Base-by-base conservation (phyloP, 2,329 filamentous ascomycete species). In the Claviceps lovelessii region DNA sequence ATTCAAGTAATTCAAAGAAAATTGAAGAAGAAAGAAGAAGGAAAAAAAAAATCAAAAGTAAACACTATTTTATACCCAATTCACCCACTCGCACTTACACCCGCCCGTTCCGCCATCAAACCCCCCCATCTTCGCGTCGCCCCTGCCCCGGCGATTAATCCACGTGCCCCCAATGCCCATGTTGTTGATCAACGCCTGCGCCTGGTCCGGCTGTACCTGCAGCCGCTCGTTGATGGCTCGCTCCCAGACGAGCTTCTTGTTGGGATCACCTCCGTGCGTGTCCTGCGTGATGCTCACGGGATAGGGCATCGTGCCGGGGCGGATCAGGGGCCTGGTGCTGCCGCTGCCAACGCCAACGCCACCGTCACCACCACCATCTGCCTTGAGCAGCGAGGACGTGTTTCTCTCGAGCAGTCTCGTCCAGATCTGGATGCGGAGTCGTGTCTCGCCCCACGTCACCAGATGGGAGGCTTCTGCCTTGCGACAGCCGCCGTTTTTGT, bases 351-450 rank as follows among this genome's bases (percentile, higher is more conserved):
- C 23, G 23, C 2, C 23, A 23, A 28, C 8, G 28, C 17, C 35
- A 28, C 31, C 29, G 5, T 10, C 31, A 7, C 4, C n/a, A 5
- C 31, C 31, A 1, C 61, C 65, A 19, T 66, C 66, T 0, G 68
- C 53, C 28, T 59, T 55, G 15, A 69, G 57, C 35, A 68, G 61
- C 9, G 60, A 76, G 58, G 52, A 81, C 29, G 75, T 72, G 33
- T 70, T 72, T 59, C 70, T 70, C 37, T 66, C 71, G 28, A 70
- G 59, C 55, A 70, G 71, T 6, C 74, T 72, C 19, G 82, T 85
- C 81, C 81, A 85, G 57, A 85, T 81, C 62, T 81, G 75, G 17
- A 85, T 76, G n/a, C 81, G 73, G 58, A 83, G 78, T 0, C 82
- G 74, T 13, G 80, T 81, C 67, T 83, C 73, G 29, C 73, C 69